phyloP scores from a whole-genome alignment of 805 yeast genomes.

The Metahyphopichia silvanorum region DNA sequence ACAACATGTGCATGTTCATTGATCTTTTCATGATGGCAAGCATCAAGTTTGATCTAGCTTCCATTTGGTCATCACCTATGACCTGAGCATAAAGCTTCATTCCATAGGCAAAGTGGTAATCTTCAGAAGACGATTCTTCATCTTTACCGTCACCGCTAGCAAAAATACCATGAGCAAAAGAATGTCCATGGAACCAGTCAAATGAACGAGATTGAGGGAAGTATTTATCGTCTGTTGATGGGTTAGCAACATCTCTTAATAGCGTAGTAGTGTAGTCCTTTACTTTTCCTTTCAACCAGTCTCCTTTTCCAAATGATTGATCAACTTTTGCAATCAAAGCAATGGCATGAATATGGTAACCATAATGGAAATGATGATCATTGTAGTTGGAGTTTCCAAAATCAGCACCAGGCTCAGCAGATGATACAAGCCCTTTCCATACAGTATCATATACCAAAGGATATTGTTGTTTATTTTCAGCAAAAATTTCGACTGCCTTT shows the following conservation, averaged over 20 bases:
- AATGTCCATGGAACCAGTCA: slow-evolving; percentile 77
- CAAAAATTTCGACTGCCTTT: slow-evolving; percentile 65
- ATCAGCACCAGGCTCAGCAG: slow-evolving; percentile 63
- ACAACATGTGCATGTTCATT: slow-evolving; percentile 55
- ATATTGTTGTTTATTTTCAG: slow-evolving; percentile 60
- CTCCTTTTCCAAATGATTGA: slow-evolving; percentile 12
- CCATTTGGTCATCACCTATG: slow-evolving; percentile 50
- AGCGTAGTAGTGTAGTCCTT: slow-evolving; percentile 54
- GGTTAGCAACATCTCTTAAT: slow-evolving; percentile 67
- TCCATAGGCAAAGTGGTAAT: slow-evolving; percentile 68
- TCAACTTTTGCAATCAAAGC: slow-evolving; percentile 62
- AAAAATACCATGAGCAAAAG: slow-evolving; percentile 74
- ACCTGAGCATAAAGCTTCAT: slow-evolving; percentile 64
- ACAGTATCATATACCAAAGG: slow-evolving; percentile 78
- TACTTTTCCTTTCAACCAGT: slow-evolving; percentile 30
- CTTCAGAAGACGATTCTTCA: slow-evolving; percentile 73
- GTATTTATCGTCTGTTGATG: slow-evolving; percentile 46
- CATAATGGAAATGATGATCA: slow-evolving; percentile 77
- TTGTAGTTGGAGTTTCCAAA: slow-evolving; percentile 70
- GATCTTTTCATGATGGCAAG: slow-evolving; percentile 56
- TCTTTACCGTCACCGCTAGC: slow-evolving; percentile 74
- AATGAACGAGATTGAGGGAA: slow-evolving; percentile 69
- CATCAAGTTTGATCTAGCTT: slow-evolving; percentile 55
- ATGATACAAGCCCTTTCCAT: slow-evolving; percentile 77
- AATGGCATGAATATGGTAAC: slow-evolving; percentile 69